These are phyloP conservation scores for Diddensiella transvaalensis DNA, from an alignment of 805 yeast species.

Conservation along the genomic window DNA sequence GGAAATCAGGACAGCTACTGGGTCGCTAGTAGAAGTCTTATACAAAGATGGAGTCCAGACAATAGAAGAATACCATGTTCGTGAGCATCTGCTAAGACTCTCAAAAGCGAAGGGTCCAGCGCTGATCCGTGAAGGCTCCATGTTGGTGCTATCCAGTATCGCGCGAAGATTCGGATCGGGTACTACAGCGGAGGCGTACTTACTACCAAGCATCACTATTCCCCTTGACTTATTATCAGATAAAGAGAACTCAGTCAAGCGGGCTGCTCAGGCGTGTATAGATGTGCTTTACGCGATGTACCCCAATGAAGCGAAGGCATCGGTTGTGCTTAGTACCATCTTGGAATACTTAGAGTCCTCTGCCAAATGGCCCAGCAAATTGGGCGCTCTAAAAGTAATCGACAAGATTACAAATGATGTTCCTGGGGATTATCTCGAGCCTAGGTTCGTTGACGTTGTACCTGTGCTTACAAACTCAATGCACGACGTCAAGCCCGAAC, in stretches of 20 bases:
- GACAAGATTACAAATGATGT: slow-evolving; percentile 74
- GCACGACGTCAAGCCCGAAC: slow-evolving; percentile 95
- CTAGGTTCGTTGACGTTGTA: slow-evolving; percentile 70
- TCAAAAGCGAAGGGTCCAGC: slow-evolving; percentile 71
- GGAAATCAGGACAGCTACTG: slow-evolving; percentile 54
- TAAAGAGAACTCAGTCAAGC: slow-evolving; percentile 79
- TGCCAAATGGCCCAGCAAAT: slow-evolving; percentile 90
- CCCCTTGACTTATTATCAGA: slow-evolving; percentile 77
- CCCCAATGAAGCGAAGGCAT: slow-evolving; percentile 74
- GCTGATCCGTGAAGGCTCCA: slow-evolving; percentile 71
- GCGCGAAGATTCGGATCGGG: slow-evolving; percentile 62
- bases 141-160: slow-evolving; percentile 55
- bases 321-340: slow-evolving; percentile 62
- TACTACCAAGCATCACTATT: slow-evolving; percentile 57
- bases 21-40: slow-evolving; percentile 50
- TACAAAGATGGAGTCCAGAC: slow-evolving; percentile 42
- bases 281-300: slow-evolving; percentile 66
- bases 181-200: slow-evolving; percentile 71
- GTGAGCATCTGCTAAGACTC: slow-evolving; percentile 60
- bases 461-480: slow-evolving; percentile 86
- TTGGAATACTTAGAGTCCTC: slow-evolving; percentile 66
- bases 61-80: slow-evolving; percentile 62
- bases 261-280: slow-evolving; percentile 78
- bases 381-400: slow-evolving; percentile 69
- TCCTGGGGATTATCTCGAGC: slow-evolving; percentile 81